A percentile compares a stretch with the other conserved stretches of the same genome.
These are phyloP conservation scores for Penicillium ochrochloron DNA, from an alignment of 495 filamentous ascomycete genomes.

Conservation along the genomic window DNA sequence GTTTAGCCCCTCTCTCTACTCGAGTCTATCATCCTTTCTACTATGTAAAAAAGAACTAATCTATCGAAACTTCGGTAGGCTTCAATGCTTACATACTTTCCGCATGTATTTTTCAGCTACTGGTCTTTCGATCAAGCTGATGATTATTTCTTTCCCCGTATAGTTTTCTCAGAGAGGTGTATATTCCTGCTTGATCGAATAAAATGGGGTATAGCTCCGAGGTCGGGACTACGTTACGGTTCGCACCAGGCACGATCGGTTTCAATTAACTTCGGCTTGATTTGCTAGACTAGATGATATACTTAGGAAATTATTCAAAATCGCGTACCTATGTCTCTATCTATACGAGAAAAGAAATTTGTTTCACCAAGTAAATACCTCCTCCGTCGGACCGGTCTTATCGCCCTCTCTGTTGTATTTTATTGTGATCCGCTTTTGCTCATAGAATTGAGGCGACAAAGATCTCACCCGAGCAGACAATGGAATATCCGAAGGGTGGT, in stretches of 20 bases:
- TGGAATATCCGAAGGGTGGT: constrained; percentile 20
- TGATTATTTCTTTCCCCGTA: no score
- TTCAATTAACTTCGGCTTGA: background rate
- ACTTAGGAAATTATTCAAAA: background rate
- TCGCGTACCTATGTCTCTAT: background rate
- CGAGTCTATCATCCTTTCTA: background rate
- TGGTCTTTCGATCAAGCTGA: no score
- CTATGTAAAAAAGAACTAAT: no score
- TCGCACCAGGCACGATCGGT: no score
- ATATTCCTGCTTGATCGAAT: no score
- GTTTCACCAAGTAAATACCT: constrained; percentile 8
- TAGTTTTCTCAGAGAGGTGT: no score
- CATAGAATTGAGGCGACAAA: constrained; percentile 15
- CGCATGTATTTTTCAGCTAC: no score
- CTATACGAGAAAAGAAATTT: background rate
- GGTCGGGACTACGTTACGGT: no score
- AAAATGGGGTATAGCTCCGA: no score
- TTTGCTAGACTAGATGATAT: background rate
- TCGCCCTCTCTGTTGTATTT: constrained; percentile 13
- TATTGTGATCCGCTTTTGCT: constrained; percentile 13
- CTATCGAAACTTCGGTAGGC: no score
- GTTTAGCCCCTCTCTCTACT: background rate
- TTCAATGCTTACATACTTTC: no score
- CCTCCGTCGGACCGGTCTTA: background rate
- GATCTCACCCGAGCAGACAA: constrained; percentile 16